Evolutionary conservation across 768 basidiomycete genomes (phyloP), one percentile per base, ranked within the genome.

Genomic region (Saitozyma podzolica): DNA sequence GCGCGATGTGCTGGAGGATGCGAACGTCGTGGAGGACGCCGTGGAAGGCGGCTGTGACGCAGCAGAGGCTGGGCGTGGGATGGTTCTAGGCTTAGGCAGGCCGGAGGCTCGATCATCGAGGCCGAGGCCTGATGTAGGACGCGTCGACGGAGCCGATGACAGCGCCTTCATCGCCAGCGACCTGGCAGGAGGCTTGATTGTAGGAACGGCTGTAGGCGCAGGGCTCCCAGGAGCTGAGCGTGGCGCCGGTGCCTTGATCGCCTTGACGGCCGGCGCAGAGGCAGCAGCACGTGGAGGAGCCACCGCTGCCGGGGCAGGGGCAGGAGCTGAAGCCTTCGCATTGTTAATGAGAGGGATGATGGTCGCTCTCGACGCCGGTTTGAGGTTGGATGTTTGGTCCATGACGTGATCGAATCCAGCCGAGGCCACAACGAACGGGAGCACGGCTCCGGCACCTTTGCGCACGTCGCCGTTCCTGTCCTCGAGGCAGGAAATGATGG

Each of bases 391-490:
- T 10, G 92, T 89, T 80, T 92, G 88, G 42, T 90, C 87, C 83
- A 96, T 83, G 54, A 98, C 88, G 70, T 86, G 86, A 67, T 92
- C 90, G 73, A 86, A 92, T 6, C 96, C 92, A 40, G 86, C 87
- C 52, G 80, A 86, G 3, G 83, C 80, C 54, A 98, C 87, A 59
- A 99, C 78, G 50, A 82, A 80, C 0, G 92, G 91, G 13, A 99
- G 80, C 39, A 97, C 76, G 1, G 87, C 87, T 67, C 91, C 89
- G 6, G 93, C 92, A 13, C 87, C 88, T 80, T 98, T 98, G 60
- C 96, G 86, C 19, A 98, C 90, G 75, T 99, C 96, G 10, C 84
- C 84, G 72, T 82, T 95, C 40, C 92, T 86, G 78, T 99, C 96
- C 74, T 99, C 96, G 41, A 99, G 84, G 64, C 86, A 92, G 2